Evolutionary conservation across 768 basidiomycete species (phyloP).

Genomic region (Coprinellus micaceus): DNA sequence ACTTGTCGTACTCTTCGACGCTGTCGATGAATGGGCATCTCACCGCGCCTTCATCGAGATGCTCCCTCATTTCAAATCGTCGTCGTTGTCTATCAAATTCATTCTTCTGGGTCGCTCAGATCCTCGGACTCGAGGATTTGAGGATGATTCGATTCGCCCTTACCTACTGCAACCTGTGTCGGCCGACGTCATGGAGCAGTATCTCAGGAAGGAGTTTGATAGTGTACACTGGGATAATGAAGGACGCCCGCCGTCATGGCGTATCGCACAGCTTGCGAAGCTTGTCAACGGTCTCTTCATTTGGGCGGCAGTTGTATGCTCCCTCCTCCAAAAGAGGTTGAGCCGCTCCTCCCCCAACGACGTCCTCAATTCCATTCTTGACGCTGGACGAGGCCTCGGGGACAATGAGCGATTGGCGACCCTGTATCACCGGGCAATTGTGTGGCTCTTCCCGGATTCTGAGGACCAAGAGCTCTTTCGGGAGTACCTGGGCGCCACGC

Average conservation of each 20-base stretch:
- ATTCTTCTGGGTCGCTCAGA: not conserved
- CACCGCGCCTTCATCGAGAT: not conserved
- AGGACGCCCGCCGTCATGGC: not conserved
- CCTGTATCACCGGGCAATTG: not conserved
- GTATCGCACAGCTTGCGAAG: not conserved
- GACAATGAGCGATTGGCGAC: not conserved
- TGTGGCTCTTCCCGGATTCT: not conserved
- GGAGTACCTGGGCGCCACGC: not conserved
- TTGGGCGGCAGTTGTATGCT: not conserved
- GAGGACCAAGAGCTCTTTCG: not conserved
- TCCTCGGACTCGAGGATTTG: not conserved
- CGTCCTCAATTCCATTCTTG: too few relatives aligned
- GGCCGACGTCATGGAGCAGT: not conserved
- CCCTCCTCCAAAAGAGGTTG: not conserved
- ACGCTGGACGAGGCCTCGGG: not conserved
- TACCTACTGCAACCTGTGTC: not conserved
- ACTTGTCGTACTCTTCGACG: not conserved
- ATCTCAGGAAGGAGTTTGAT: not conserved
- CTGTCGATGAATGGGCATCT: not conserved
- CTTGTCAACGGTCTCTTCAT: not conserved
- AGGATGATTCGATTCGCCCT: not conserved
- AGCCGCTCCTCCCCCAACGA: not conserved
- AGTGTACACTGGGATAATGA: not conserved
- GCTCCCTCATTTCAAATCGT: not conserved
- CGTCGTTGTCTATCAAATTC: not conserved